A percentile compares a stretch with the other conserved stretches of the same genome.
These are phyloP conservation scores for Metschnikowia gelsemii DNA, from an alignment of 805 yeast species.

Conservation along the genomic window DNA sequence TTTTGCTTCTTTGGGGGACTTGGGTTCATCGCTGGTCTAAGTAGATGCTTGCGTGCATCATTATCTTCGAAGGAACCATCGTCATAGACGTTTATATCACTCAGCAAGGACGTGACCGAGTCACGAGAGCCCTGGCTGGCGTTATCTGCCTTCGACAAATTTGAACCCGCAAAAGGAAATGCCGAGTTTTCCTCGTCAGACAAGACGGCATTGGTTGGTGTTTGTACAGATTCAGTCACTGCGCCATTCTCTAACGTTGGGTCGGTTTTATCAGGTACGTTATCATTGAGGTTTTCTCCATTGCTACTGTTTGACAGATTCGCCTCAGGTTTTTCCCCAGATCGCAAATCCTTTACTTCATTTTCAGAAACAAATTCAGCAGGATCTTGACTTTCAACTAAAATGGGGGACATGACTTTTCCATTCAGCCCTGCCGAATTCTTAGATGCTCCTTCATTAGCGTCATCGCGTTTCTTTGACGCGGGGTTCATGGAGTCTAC, in stretches of 20 bases:
- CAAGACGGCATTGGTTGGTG: constrained; percentile 1
- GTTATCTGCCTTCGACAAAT: not conserved
- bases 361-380: not conserved
- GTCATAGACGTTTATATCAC: constrained; percentile 4
- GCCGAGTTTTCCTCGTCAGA: not conserved
- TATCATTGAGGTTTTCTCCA: not conserved
- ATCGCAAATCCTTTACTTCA: not conserved
- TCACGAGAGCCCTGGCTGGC: not conserved
- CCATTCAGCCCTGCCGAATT: not conserved
- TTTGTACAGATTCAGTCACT: constrained; percentile 1
- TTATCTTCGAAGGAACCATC: constrained; percentile 2
- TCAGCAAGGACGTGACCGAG: constrained; percentile 3
- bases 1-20: constrained; percentile 12
- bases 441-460: not conserved
- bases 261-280: too few species aligned
- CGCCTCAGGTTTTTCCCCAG: not conserved
- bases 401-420: constrained; percentile 2
- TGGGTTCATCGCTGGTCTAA: constrained; percentile 15
- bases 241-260: too few species aligned
- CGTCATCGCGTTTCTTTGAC: not conserved
- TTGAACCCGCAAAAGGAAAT: not conserved
- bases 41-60: constrained; percentile 6
- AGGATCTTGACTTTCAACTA: constrained; percentile 2
- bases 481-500: not conserved
- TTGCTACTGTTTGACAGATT: constrained; percentile 3